These are phyloP conservation scores for Blastobotrys terrestris DNA, from an alignment of 805 yeast genomes.

Conservation along the genomic window DNA sequence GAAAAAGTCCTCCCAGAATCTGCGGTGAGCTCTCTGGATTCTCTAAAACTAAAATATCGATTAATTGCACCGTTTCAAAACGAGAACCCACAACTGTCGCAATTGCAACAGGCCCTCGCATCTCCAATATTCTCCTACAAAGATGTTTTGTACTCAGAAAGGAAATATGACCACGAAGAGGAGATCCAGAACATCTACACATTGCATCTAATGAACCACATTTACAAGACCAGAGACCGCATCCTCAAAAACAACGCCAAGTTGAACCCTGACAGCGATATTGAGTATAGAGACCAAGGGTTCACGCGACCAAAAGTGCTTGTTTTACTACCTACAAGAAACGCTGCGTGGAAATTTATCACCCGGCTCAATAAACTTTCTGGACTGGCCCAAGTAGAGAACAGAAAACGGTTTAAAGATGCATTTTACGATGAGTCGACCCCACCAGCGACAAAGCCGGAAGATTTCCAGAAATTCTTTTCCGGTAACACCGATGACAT, in stretches of 20 bases:
- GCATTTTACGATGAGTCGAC: slow-evolving; percentile 57
- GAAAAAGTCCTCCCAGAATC: background rate
- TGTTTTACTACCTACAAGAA: slow-evolving; percentile 76
- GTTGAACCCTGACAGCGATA: slow-evolving; percentile 37
- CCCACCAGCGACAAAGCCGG: slow-evolving; percentile 59
- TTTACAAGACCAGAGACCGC: slow-evolving; percentile 81
- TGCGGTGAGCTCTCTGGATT: background rate
- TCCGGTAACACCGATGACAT: slow-evolving; percentile 89
- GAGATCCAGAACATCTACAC: slow-evolving; percentile 57
- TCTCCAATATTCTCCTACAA: slow-evolving; percentile 66
- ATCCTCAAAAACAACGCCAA: slow-evolving; percentile 70
- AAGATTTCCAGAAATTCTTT: slow-evolving; percentile 72
- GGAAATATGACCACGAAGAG: slow-evolving; percentile 42
- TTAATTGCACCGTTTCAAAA: slow-evolving; percentile 15
- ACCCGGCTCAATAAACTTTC: slow-evolving; percentile 54
- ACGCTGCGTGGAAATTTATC: slow-evolving; percentile 66
- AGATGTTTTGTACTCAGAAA: slow-evolving; percentile 60
- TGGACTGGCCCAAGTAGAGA: slow-evolving; percentile 72
- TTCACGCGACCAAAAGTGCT: slow-evolving; percentile 89
- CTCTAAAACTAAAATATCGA: slow-evolving; percentile 19
- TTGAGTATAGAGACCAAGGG: slow-evolving; percentile 85
- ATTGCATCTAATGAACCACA: slow-evolving; percentile 74
- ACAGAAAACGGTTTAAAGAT: slow-evolving; percentile 62
- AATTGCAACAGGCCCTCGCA: slow-evolving; percentile 47
- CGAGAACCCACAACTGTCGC: slow-evolving; percentile 29